Evolutionary conservation across 345 rosid species (phyloP).

Genomic region (Hibiscus trionum): DNA sequence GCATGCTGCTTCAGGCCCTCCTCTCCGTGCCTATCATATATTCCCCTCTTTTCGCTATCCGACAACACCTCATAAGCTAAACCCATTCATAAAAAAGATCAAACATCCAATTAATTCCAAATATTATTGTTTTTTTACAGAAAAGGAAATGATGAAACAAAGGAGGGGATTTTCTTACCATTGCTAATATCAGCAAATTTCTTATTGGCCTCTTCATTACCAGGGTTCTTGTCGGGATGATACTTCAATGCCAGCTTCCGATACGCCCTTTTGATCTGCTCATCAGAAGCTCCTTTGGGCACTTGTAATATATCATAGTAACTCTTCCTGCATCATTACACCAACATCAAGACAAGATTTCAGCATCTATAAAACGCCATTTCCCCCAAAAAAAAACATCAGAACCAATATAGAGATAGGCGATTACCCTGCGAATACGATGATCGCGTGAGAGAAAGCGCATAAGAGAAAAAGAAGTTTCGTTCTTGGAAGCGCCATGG

Average conservation of each 20-base stretch:
- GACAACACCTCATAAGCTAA: constrained; percentile 92
- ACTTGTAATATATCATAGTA: constrained; percentile 92
- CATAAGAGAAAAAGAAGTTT: constrained; percentile 42
- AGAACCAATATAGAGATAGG: not conserved
- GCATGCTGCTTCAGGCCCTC: constrained; percentile 94
- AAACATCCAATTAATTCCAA: not conserved
- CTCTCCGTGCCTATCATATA: constrained; percentile 85
- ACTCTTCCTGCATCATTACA: constrained; percentile 54
- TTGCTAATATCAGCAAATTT: constrained; percentile 84
- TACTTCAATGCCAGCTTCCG: constrained; percentile 55
- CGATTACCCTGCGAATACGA: constrained; percentile 50
- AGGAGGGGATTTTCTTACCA: constrained; percentile 30
- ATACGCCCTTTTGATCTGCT: constrained; percentile 95
- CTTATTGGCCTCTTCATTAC: constrained; percentile 73
- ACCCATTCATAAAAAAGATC: not conserved
- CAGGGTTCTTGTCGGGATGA: too few species aligned
- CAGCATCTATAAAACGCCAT: not conserved
- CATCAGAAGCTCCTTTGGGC: constrained; percentile 86
- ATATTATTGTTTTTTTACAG: too few species aligned
- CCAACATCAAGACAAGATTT: not conserved
- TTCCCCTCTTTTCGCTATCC: constrained; percentile 73
- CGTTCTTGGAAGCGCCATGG: constrained; percentile 49
- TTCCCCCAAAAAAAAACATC: not conserved
- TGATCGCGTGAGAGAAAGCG: constrained; percentile 37
- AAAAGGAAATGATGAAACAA: not conserved